Percentiles rank a stretch among this genome's conserved stretches.
phyloP scores from a whole-genome alignment of 2,329 filamentous ascomycete genomes.

The Emmonsiellopsis sp. region DNA sequence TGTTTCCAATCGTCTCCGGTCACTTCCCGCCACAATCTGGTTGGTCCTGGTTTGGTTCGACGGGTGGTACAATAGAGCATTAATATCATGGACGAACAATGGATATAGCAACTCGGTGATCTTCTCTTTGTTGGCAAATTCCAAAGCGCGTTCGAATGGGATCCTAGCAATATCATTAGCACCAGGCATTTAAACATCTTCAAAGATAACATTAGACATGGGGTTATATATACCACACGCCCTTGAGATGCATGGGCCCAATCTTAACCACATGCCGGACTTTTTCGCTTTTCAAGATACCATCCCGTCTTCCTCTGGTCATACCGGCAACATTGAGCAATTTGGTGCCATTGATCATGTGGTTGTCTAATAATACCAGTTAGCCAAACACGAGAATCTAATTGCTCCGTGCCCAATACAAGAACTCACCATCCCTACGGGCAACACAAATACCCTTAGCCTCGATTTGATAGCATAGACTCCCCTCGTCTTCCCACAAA shows the following conservation, averaged over 20 bases:
- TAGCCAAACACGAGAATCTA: not conserved
- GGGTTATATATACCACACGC: slow-evolving; percentile 61
- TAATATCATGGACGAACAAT: slow-evolving; percentile 95
- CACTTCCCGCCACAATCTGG: slow-evolving; percentile 58
- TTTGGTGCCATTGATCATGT: slow-evolving; percentile 99
- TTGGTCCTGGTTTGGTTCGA: slow-evolving; percentile 75
- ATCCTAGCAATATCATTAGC: slow-evolving; percentile 49
- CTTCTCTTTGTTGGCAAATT: slow-evolving; percentile 99
- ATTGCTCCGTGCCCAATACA: slow-evolving; percentile 14
- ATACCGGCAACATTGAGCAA: slow-evolving; percentile 94
- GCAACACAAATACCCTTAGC: slow-evolving; percentile 93
- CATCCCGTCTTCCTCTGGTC: slow-evolving; percentile 90
- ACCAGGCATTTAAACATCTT: not conserved
- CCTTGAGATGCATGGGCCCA: slow-evolving; percentile 97
- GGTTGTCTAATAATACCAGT: slow-evolving; percentile 59
- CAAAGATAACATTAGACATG: slow-evolving; percentile 23
- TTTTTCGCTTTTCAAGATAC: slow-evolving; percentile 96
- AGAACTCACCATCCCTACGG: slow-evolving; percentile 65
- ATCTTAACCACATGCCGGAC: slow-evolving; percentile 96
- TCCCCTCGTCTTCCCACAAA: slow-evolving; percentile 96
- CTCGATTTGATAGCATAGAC: slow-evolving; percentile 94
- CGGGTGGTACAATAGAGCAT: slow-evolving; percentile 84
- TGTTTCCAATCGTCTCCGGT: slow-evolving; percentile 62
- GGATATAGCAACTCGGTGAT: slow-evolving; percentile 94
- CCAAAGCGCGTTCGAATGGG: slow-evolving; percentile 90